These are phyloP conservation scores for Yamadazyma diospyri DNA, from an alignment of 1,139 yeast genomes.

Conservation along the genomic window DNA sequence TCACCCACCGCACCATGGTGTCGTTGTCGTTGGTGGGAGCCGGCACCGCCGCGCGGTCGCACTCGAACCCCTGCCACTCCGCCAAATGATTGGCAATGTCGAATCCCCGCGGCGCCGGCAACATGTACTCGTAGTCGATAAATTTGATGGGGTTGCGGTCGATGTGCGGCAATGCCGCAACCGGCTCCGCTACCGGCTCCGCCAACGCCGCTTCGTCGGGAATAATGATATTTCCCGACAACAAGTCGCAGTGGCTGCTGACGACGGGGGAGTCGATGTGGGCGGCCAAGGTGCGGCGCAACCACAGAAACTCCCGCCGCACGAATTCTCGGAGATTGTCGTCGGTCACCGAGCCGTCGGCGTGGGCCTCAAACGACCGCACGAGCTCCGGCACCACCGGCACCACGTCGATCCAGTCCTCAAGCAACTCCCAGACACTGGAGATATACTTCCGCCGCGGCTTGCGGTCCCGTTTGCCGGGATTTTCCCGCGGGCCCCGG, in stretches of 20 bases:
- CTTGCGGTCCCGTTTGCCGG: conserved; percentile 16
- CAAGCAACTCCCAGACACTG: conserved; percentile 58
- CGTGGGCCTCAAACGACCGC: conserved; percentile 36
- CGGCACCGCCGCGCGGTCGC: conserved; percentile 61
- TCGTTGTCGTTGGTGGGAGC: conserved; percentile 42
- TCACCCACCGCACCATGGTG: conserved; percentile 52
- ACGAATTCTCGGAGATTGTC: conserved; percentile 39
- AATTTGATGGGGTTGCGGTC: conserved; percentile 52
- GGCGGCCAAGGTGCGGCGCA: conserved; percentile 32
- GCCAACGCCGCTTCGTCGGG: conserved; percentile 34
- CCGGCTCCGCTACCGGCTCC: conserved; percentile 14
- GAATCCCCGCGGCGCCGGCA: conserved; percentile 77
- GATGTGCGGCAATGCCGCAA: conserved; percentile 22
- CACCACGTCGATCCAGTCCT: conserved; percentile 59
- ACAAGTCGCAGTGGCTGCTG: conserved; percentile 67
- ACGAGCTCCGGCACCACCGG: conserved; percentile 49
- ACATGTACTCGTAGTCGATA: conserved; percentile 79
- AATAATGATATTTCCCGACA: conserved; percentile 69
- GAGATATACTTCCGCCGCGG: conserved; percentile 32
- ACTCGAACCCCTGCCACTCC: conserved; percentile 85
- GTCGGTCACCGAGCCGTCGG: conserved; percentile 17
- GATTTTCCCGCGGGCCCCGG: conserved; percentile 2
- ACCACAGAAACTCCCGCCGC: conserved; percentile 53
- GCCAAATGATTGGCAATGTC: conserved; percentile 84
- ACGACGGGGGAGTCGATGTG: conserved; percentile 50